Evolutionary conservation across 257 asterid genomes (phyloP), one percentile per base, ranked within the genome.

Genomic region (Solanum paucissectum): DNA sequence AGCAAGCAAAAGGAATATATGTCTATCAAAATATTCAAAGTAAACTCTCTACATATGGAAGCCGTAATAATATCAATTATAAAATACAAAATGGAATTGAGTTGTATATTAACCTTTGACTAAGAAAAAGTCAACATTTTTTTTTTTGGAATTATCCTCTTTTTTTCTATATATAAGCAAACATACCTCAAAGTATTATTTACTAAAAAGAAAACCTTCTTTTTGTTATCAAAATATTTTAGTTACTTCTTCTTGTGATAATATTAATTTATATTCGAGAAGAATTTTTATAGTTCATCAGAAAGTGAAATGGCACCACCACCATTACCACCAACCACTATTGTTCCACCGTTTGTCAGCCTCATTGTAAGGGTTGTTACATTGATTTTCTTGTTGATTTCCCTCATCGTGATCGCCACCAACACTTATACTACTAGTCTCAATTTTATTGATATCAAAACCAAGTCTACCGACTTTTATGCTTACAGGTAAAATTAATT

Each of bases 301-400:
- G 8, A 27, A 27, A 82, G n/a, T 36, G n/a, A 87, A 8, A 90
- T 90, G 94, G 91, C 93, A 52, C 90, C 92, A 64, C 91, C 90
- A 1, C 89, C 92, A 25, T 84, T 88, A 20, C 83, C 89, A 73
- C 4, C 55, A 14, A 71, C 89, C 14, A 29, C 76, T 52, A 88
- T 73, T 4, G 87, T 85, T 84, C 87, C 93, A 10, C 90, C 92
- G 2, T 84, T 90, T 3, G 86, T 93, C 7, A 83, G 86, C 13
- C 91, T 93, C 32, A 86, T 87, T 14, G 88, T 90, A 3, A 89
- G 95, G 87, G 18, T 93, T 12, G 74, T 90, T 36, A 89, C 94
- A 16, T 69, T 93, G 27, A 34, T 91, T 36, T 91, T 86, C 91
- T 87, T 90, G 14, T 52, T 91, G 46, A 77, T 90, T 73, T 90